Conservation (phyloP, 2,329 filamentous ascomycete genomes). For the Arthrocladium fulminans region DNA sequence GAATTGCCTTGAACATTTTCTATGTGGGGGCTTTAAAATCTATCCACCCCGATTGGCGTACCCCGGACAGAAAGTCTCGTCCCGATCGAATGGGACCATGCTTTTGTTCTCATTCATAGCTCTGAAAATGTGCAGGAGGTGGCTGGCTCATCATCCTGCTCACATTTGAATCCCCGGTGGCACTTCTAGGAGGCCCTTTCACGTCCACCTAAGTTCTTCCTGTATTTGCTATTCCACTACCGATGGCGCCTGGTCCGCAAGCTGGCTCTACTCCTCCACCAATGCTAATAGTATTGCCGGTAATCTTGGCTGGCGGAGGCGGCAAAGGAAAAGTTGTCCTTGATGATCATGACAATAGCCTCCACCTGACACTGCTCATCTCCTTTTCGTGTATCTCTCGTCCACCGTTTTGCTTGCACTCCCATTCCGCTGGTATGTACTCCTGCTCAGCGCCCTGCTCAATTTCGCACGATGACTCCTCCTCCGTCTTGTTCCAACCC, state of each 20-base stretch:
- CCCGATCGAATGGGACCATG: not conserved
- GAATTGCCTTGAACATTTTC: not conserved
- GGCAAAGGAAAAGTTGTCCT: not conserved
- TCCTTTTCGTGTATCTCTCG: slow-evolving; percentile 6
- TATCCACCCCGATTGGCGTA: not conserved
- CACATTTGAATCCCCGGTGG: not conserved
- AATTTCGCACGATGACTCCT: slow-evolving; percentile 13
- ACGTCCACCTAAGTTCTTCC: slow-evolving; percentile 17
- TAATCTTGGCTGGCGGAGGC: not conserved
- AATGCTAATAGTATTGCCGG: slow-evolving; percentile 1
- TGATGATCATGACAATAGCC: not conserved
- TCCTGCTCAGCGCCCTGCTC: slow-evolving; percentile 10
- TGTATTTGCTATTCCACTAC: slow-evolving; percentile 16
- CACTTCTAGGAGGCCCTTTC: not conserved
- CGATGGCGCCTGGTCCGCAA: slow-evolving; percentile 6
- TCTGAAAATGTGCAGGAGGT: not conserved
- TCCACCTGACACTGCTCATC: not conserved
- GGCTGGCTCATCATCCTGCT: slow-evolving; percentile 2
- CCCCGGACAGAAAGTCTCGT: not conserved
- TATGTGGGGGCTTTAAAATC: not conserved
- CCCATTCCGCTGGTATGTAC: not conserved
- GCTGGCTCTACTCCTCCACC: slow-evolving; percentile 1
- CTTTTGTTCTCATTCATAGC: not conserved
- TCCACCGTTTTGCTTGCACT: not conserved
- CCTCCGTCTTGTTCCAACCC: slow-evolving; percentile 4